A percentile compares a stretch with the other conserved stretches of the same genome.
Evolutionary conservation across 495 filamentous ascomycete genomes (phyloP).

Genomic region (Podospora didyma): DNA sequence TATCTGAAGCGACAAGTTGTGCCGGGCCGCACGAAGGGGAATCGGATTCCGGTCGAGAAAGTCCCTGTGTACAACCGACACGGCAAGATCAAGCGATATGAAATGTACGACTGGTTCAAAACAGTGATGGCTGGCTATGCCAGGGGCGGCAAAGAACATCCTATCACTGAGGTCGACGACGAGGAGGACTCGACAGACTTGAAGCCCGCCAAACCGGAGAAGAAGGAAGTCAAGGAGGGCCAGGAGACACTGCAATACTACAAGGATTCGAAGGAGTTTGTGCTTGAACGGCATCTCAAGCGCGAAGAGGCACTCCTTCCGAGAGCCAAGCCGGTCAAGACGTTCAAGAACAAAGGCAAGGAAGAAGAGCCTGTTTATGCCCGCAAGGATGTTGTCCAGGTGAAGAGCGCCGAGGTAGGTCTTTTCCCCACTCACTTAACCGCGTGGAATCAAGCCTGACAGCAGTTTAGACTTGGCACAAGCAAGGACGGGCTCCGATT

Average conservation of each 20-base stretch:
- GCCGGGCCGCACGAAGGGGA: slow-evolving; percentile 88
- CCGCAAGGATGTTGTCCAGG: slow-evolving; percentile 74
- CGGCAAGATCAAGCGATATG: slow-evolving; percentile 65
- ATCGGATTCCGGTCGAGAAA: slow-evolving; percentile 71
- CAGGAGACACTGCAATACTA: slow-evolving; percentile 82
- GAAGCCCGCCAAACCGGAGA: slow-evolving; percentile 63
- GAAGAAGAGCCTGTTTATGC: slow-evolving; percentile 77
- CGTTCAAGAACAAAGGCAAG: slow-evolving; percentile 65
- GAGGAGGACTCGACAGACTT: slow-evolving; percentile 74
- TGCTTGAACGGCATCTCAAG: slow-evolving; percentile 82
- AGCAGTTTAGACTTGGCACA: slow-evolving; percentile 69
- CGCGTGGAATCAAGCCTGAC: no score
- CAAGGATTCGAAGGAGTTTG: slow-evolving; percentile 78
- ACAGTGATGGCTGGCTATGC: slow-evolving; percentile 68
- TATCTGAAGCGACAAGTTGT: slow-evolving; percentile 81
- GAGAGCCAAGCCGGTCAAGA: slow-evolving; percentile 63
- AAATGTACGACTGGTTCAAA: slow-evolving; percentile 85
- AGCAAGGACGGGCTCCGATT: slow-evolving; percentile 78
- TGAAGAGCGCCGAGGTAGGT: slow-evolving; percentile 71
- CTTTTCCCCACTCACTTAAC: no score
- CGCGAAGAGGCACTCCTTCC: slow-evolving; percentile 86
- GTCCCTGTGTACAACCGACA: slow-evolving; percentile 68
- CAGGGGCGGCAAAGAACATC: slow-evolving; percentile 48
- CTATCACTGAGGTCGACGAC: slow-evolving; percentile 65
- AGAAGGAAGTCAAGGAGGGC: slow-evolving; percentile 65